Percentiles rank a stretch among this genome's conserved stretches.
Conservation (phyloP, 2,329 filamentous ascomycete species). For the Fusarium nisikadoi region DNA sequence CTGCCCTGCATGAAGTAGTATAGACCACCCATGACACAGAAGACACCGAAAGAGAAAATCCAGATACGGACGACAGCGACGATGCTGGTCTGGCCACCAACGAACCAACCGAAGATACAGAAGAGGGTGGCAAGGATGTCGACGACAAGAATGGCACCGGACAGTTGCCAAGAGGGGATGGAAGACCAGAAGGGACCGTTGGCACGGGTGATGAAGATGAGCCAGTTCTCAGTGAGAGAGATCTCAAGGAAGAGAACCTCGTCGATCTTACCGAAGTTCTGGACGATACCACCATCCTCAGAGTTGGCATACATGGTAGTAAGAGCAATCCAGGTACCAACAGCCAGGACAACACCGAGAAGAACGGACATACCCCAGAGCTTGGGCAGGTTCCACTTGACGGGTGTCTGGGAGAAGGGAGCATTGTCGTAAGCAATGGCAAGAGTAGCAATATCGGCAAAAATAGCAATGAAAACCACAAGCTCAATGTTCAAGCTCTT, state of each 20-base stretch:
- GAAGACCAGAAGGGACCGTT: constrained; percentile 94
- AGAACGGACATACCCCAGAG: constrained; percentile 93
- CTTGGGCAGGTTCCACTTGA: constrained; percentile 96
- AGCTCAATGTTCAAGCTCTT: constrained; percentile 84
- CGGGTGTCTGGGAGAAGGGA: constrained; percentile 83
- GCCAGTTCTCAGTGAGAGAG: constrained; percentile 92
- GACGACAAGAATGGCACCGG: constrained; percentile 81
- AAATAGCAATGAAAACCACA: constrained; percentile 93
- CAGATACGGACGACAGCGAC: constrained; percentile 89
- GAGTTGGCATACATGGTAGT: constrained; percentile 81
- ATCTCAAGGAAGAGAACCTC: constrained; percentile 90
- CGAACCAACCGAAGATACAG: constrained; percentile 86
- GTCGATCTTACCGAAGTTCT: constrained; percentile 87
- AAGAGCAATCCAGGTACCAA: constrained; percentile 89
- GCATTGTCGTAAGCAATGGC: constrained; percentile 95
- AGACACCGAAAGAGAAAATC: constrained; percentile 91
- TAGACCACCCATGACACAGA: constrained; percentile 81
- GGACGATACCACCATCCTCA: constrained; percentile 82
- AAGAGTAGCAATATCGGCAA: constrained; percentile 90
- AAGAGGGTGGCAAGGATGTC: constrained; percentile 88
- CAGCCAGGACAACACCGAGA: constrained; percentile 81
- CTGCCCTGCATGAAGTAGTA: constrained; percentile 84
- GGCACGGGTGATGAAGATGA: constrained; percentile 95
- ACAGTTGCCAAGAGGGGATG: constrained; percentile 85
- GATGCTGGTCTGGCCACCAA: constrained; percentile 75